Conservation (phyloP, 2,329 filamentous ascomycete genomes). For the Aphanoascus verrucosus region DNA sequence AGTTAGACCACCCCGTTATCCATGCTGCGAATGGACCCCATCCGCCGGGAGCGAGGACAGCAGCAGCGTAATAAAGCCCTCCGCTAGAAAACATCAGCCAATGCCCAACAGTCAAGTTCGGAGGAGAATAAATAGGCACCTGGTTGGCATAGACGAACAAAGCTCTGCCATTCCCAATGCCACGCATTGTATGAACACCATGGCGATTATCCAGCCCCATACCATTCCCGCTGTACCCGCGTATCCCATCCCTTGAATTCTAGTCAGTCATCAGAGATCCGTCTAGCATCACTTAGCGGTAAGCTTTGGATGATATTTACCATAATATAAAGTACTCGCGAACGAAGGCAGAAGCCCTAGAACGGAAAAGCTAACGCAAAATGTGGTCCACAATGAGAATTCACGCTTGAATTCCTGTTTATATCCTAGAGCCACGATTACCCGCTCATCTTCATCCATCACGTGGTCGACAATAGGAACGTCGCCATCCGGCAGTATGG, state of each 20-base stretch:
- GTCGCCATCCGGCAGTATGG: constrained; percentile 30
- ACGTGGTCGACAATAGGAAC: constrained; percentile 27
- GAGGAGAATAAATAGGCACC: constrained; percentile 24
- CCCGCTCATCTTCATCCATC: constrained; percentile 33
- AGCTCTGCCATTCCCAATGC: constrained; percentile 61
- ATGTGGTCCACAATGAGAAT: constrained; percentile 63
- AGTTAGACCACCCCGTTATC: constrained; percentile 62
- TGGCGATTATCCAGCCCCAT: constrained; percentile 65
- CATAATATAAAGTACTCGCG: constrained; percentile 61
- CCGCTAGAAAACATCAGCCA: constrained; percentile 34
- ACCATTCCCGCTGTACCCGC: constrained; percentile 54
- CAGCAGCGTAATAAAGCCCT: constrained; percentile 62
- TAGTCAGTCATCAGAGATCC: constrained; percentile 7
- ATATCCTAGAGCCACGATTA: constrained; percentile 39
- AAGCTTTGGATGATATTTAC: constrained; percentile 27
- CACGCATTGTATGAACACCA: constrained; percentile 61
- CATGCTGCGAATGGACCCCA: constrained; percentile 58
- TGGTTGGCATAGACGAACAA: constrained; percentile 62
- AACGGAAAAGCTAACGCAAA: constrained; percentile 64
- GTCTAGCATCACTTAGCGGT: constrained; percentile 21
- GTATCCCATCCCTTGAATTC: constrained; percentile 39
- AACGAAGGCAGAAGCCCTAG: constrained; percentile 61
- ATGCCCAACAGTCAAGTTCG: not conserved
- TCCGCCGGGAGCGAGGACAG: constrained; percentile 56
- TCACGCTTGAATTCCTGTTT: constrained; percentile 58